Base-by-base conservation (phyloP, 2,329 filamentous ascomycete species). In the Emydomyces testavorans region DNA sequence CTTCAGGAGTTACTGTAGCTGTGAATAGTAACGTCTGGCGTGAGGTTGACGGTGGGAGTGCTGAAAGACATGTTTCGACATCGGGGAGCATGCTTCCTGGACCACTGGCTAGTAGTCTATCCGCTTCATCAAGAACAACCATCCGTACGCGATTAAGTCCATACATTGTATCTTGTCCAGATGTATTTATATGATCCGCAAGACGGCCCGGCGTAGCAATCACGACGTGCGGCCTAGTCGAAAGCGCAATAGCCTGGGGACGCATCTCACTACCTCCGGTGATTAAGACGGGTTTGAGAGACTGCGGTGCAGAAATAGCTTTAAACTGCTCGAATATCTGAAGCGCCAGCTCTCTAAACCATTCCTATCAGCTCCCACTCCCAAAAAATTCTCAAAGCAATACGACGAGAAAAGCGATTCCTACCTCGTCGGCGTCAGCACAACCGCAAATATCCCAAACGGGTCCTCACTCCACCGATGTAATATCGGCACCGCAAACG, bases 291-390 rank as follows among this genome's bases (percentile, higher is more conserved):
- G 84, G 81, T 64, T 94, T 94, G 56, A 98, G 77, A 49, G 82
- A 84, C 59, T 94, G 87, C 0, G 85, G 83, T 3, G 88, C 80
- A 2, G 87, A 90, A 48, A 98, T 87, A 11, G 92, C 92, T 61
- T 87, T 87, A 70, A 96, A 82, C 65, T 98, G 92, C 68, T 98
- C 92, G 63, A 83, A 93, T 42, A 98, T 95, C 63, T 98, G 92
- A 18, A 96, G 76, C 3, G 92, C 92, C 50, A 98, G 77, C 69
- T 98, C 92, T 58, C 85, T 78, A 50, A 35, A 48, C 20, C 15
- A 32, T 11, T 34, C 23, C 46, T 37, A 32, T 47, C 29, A 51
- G 11, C 31, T 40, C 39, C 38, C 21, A 46, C 15, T n/a, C 23
- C n/a, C 26, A 28, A 37, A 38, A 50, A 20, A 31, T n/a, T 5